Evolutionary conservation across 2,329 filamentous ascomycete genomes (phyloP), one percentile per base, ranked within the genome.

Genomic region (Hypomyces rosellus): DNA sequence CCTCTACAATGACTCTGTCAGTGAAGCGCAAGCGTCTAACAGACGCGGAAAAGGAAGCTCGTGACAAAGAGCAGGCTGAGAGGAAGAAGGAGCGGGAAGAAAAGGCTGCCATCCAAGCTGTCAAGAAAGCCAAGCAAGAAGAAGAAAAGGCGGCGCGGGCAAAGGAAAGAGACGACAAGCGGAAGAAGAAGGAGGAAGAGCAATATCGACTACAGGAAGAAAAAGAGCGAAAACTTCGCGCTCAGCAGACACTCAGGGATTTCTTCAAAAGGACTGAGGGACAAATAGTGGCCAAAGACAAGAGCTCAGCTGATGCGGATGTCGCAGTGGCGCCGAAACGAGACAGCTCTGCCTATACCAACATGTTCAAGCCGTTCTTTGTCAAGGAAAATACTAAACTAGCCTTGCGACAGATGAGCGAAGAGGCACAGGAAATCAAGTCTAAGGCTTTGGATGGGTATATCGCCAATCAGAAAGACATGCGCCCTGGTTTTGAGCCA

Each of bases 341-440:
- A 30, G 25, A 30, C 6, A 30, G 6, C 25, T 75, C 78, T 0
- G 76, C 81, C 41, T 91, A 89, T 57, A 72, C 86, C 15, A 83
- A 81, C 57, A 73, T 77, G 34, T 97, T 97, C 61, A 78, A 89
- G 33, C 84, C 88, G 0, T 97, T 96, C 65, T 91, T 86, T 55
- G 63, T 93, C 42, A 86, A 89, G 52, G 76, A 83, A 3, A 78
- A 89, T 60, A 86, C 89, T 1, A 79, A 70, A n/a, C 59, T 96
- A 48, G 89, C 90, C 1, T 74, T 77, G 0, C 81, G 81, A 25
- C 65, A 74, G 37, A 74, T 84, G 64, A 83, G 88, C 56, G 63
- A 76, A 1, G 73, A 81, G 53, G 77, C 80, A 1, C 71, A 74
- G 22, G 62, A 72, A n/a, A 69, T 61, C 46, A 83, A 78, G 63